A percentile compares a stretch with the other conserved stretches of the same genome.
phyloP scores from a whole-genome alignment of 768 basidiomycete species.

The Hydnum rufescens region DNA sequence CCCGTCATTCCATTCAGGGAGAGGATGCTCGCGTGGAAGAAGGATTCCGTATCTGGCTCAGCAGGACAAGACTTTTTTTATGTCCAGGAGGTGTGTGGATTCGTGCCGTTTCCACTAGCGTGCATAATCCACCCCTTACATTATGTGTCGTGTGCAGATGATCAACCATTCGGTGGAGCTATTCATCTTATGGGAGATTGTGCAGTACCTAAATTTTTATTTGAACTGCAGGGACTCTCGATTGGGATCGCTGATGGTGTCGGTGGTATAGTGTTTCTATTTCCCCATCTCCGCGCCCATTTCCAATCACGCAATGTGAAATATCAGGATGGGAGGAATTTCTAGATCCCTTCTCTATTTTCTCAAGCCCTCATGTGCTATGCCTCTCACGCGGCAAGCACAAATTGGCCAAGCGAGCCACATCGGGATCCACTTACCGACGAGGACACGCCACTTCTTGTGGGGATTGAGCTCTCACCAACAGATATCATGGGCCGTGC shows the following conservation, averaged over 20 bases:
- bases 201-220: slow-evolving; percentile 31
- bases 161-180: neutral
- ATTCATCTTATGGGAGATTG: neutral
- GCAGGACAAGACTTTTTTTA: slow-evolving; percentile 47
- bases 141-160: neutral
- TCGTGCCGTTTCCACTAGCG: neutral
- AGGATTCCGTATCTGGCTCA: slow-evolving; percentile 20
- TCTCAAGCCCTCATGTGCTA: slow-evolving; percentile 10
- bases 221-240: slow-evolving; percentile 7
- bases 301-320: no score
- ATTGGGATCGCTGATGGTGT: slow-evolving; percentile 10
- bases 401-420: slow-evolving; percentile 9
- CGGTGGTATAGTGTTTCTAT: slow-evolving; percentile 2
- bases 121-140: neutral
- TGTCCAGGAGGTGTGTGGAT: slow-evolving; percentile 40
- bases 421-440: slow-evolving; percentile 20
- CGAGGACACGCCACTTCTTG: neutral
- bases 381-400: neutral
- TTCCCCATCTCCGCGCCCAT: no score
- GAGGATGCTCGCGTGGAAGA: slow-evolving; percentile 31
- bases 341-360: slow-evolving; percentile 7
- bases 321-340: slow-evolving; percentile 4
- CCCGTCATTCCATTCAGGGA: slow-evolving; percentile 53
- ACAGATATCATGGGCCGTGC: slow-evolving; percentile 49
- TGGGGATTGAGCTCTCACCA: slow-evolving; percentile 7